Conservation (phyloP, 139 green algal species). For the Microglena sp. region DNA sequence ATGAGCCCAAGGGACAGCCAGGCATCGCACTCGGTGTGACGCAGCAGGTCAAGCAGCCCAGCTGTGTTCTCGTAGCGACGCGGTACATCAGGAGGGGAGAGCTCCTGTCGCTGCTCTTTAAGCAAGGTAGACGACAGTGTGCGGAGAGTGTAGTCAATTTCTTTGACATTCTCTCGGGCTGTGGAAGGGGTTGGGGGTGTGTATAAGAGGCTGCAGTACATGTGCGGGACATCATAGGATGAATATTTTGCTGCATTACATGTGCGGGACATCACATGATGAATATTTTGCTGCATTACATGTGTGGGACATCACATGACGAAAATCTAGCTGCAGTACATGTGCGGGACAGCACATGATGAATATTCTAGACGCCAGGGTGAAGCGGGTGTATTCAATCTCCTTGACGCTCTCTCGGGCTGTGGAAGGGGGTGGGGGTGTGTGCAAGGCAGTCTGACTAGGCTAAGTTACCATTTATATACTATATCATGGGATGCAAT, state of each 20-base stretch:
- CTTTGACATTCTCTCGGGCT: slow-evolving; percentile 79
- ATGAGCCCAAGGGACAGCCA: slow-evolving; percentile 83
- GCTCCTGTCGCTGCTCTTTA: slow-evolving; percentile 28
- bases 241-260: no score
- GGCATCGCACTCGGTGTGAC: slow-evolving; percentile 75
- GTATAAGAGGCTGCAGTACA: neutral
- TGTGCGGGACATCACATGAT: no score
- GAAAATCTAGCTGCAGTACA: no score
- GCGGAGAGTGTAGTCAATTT: slow-evolving; percentile 90
- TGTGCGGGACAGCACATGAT: no score
- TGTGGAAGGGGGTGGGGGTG: slow-evolving; percentile 13
- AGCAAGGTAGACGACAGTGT: slow-evolving; percentile 77
- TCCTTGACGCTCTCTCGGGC: slow-evolving; percentile 84
- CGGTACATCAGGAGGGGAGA: slow-evolving; percentile 2
- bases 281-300: neutral
- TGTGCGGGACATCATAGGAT: no score
- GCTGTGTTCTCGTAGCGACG: slow-evolving; percentile 4
- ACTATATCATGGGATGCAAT: no score
- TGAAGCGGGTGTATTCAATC: slow-evolving; percentile 88
- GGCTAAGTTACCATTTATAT: no score
- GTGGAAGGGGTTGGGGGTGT: slow-evolving; percentile 15
- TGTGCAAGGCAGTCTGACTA: no score
- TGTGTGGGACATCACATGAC: no score
- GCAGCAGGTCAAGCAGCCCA: slow-evolving; percentile 60
- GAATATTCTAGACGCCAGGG: slow-evolving; percentile 66